These are phyloP conservation scores for Nakazawaea pomicola DNA, from an alignment of 805 yeast species.

Conservation along the genomic window DNA sequence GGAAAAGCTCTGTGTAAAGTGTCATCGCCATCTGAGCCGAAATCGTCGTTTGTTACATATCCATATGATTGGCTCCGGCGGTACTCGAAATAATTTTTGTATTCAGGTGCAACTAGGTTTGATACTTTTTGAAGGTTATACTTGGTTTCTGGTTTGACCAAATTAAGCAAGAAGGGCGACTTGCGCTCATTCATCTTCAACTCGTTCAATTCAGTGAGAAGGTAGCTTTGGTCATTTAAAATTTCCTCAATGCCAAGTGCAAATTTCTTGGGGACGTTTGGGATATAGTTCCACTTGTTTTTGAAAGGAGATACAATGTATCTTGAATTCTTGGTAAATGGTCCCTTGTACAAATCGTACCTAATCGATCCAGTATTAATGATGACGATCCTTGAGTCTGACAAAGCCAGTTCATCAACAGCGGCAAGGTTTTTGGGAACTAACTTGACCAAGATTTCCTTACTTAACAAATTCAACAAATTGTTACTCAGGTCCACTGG, in stretches of 20 bases:
- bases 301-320: slow-evolving; percentile 82
- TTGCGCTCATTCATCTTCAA: not conserved
- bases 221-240: slow-evolving; percentile 54
- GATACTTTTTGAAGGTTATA: not conserved
- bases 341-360: slow-evolving; percentile 81
- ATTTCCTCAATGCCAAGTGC: slow-evolving; percentile 51
- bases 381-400: slow-evolving; percentile 46
- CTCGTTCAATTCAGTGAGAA: slow-evolving; percentile 19
- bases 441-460: slow-evolving; percentile 45
- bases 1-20: slow-evolving; percentile 57
- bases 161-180: slow-evolving; percentile 15
- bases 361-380: slow-evolving; percentile 87
- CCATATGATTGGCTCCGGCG: slow-evolving; percentile 48
- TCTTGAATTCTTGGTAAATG: slow-evolving; percentile 73
- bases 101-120: not conserved
- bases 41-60: slow-evolving; percentile 77
- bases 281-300: slow-evolving; percentile 69
- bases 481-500: slow-evolving; percentile 51
- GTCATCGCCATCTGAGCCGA: slow-evolving; percentile 86
- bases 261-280: slow-evolving; percentile 48
- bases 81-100: slow-evolving; percentile 5
- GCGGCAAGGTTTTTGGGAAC: slow-evolving; percentile 15
- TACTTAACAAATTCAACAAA: slow-evolving; percentile 54
- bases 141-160: not conserved
- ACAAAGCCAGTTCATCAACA: slow-evolving; percentile 21